Evolutionary conservation across 2,329 filamentous ascomycete species (phyloP).

Genomic region (Cryphonectria radicalis): DNA sequence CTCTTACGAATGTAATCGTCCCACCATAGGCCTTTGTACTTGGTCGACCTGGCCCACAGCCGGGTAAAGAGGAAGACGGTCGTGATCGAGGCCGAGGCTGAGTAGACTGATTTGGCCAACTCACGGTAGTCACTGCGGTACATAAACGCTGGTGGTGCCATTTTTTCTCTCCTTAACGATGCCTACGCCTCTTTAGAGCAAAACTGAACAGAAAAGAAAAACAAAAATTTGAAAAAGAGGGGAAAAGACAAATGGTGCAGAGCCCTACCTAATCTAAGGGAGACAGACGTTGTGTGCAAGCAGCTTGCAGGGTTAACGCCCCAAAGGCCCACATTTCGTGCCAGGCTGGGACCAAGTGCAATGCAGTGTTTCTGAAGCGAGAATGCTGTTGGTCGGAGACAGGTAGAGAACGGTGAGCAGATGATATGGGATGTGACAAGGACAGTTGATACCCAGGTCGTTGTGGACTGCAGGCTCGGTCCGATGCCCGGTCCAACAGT

Average conservation of each 20-base stretch:
- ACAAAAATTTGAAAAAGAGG: neutral
- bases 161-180: neutral
- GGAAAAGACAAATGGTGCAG: neutral
- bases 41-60: constrained; percentile 20
- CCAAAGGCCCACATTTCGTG: neutral
- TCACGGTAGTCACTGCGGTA: constrained; percentile 18
- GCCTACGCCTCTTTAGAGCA: neutral
- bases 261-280: neutral
- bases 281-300: neutral
- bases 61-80: constrained; percentile 25
- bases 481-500: neutral
- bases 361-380: neutral
- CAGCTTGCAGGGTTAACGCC: neutral
- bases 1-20: constrained; percentile 24
- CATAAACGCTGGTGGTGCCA: constrained; percentile 14
- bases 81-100: constrained; percentile 16
- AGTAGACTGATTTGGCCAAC: constrained; percentile 25
- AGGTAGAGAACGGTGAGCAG: neutral
- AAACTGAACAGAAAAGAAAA: neutral
- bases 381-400: neutral
- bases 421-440: neutral
- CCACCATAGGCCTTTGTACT: constrained; percentile 23
- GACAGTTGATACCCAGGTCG: neutral
- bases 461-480: neutral
- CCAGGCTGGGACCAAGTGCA: neutral